Evolutionary conservation across 169 alveolate genomes (phyloP).

Genomic region (Neospora caninum): DNA sequence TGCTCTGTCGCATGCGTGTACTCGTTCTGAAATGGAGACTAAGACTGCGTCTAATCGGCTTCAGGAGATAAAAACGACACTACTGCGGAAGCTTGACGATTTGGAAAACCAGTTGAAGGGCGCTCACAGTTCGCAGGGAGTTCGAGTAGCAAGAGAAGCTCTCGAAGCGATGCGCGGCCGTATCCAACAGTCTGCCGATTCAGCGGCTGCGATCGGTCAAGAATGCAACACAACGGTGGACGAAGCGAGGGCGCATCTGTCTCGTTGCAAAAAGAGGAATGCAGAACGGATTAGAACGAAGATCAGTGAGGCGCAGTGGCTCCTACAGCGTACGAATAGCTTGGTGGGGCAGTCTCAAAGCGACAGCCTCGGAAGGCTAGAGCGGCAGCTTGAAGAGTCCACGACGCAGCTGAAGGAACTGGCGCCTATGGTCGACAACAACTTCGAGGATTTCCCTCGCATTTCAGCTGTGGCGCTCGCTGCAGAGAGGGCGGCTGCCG

Average conservation of each 20-base stretch:
- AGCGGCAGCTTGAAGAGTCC: background rate
- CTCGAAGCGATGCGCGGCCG: background rate
- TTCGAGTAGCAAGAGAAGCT: background rate
- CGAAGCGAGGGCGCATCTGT: background rate
- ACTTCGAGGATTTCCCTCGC: constrained; percentile 19
- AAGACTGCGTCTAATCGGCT: background rate
- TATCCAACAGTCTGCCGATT: background rate
- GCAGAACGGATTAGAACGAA: background rate
- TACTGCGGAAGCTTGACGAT: background rate
- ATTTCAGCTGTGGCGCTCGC: background rate
- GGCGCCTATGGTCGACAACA: background rate
- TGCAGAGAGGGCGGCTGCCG: background rate
- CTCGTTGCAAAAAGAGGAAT: background rate
- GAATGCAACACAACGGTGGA: background rate
- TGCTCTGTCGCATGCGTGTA: background rate
- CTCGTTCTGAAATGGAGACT: background rate
- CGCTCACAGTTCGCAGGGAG: background rate
- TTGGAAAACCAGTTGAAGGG: background rate
- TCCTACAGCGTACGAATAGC: background rate
- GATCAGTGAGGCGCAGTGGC: background rate
- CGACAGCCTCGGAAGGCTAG: background rate
- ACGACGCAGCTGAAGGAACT: background rate
- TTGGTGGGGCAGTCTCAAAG: background rate
- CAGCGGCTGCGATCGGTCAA: background rate
- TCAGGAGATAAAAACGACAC: background rate